Percentiles rank a stretch among this genome's conserved stretches.
Evolutionary conservation across 1,139 yeast genomes (phyloP).

Genomic region (Geotrichum klebahnii): DNA sequence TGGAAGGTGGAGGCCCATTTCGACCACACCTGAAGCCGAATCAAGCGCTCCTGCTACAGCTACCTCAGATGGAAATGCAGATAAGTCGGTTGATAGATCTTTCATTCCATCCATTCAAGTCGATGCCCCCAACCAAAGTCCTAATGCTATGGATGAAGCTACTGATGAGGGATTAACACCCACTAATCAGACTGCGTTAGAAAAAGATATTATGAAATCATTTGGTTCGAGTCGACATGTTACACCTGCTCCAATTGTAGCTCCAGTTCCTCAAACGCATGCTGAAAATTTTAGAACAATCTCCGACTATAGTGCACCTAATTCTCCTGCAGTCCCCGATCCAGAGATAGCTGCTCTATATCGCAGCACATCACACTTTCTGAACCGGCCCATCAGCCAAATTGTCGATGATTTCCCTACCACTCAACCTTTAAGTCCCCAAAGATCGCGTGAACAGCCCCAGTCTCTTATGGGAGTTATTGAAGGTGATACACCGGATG

Average conservation of each 20-base stretch:
- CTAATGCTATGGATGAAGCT: neutral
- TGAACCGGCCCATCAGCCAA: constrained; percentile 34
- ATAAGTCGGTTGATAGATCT: neutral
- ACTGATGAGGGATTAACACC: neutral
- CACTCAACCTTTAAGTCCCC: constrained; percentile 13
- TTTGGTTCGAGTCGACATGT: constrained; percentile 3
- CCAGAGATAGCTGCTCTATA: constrained; percentile 38
- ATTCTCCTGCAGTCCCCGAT: constrained; percentile 20
- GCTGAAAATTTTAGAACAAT: neutral
- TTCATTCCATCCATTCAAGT: constrained; percentile 1
- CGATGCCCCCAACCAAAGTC: neutral
- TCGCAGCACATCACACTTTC: constrained; percentile 32
- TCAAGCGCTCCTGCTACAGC: neutral
- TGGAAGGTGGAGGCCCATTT: constrained; percentile 6
- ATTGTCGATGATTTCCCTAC: constrained; percentile 20
- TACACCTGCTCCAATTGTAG: neutral
- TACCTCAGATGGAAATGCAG: neutral
- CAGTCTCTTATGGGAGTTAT: neutral
- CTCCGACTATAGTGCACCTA: constrained; percentile 7
- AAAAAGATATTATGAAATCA: constrained; percentile 18
- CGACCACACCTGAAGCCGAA: neutral
- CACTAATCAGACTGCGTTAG: constrained; percentile 10
- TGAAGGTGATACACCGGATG: constrained; percentile 1
- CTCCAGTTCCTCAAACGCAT: neutral
- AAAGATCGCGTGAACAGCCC: constrained; percentile 11